These are phyloP conservation scores for Neofusicoccum laricinum DNA, from an alignment of 2,329 filamentous ascomycete species.

Conservation along the genomic window DNA sequence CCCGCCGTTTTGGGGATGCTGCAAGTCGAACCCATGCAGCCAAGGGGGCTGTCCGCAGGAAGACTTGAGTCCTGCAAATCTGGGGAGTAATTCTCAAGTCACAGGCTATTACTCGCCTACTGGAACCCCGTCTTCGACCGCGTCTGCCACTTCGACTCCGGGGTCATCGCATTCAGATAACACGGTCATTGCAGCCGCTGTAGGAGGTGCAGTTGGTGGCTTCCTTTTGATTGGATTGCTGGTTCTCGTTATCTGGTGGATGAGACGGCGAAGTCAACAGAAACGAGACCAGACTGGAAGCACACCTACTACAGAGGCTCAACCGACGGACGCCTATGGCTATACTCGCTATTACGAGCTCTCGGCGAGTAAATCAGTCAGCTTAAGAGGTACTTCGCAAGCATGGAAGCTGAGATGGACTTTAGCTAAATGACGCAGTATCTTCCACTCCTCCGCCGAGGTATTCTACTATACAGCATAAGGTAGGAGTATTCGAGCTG, in stretches of 20 bases:
- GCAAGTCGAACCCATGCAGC: conserved; percentile 34
- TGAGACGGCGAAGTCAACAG: neutral
- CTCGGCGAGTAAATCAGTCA: too few species aligned
- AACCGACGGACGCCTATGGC: too few species aligned
- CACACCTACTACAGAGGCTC: too few species aligned
- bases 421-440: too few species aligned
- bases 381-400: too few species aligned
- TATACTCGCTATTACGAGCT: too few species aligned
- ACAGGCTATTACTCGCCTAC: conserved; percentile 21
- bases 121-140: neutral
- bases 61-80: conserved; percentile 26
- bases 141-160: neutral
- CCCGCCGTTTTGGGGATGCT: conserved; percentile 39
- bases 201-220: neutral
- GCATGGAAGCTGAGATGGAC: too few species aligned
- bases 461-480: too few species aligned
- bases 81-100: conserved; percentile 23
- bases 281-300: too few species aligned
- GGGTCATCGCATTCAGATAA: neutral
- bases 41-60: conserved; percentile 25
- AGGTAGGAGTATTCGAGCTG: too few species aligned
- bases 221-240: neutral
- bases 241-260: neutral
- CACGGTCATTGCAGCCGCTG: neutral
- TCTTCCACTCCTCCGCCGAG: too few species aligned